These are phyloP conservation scores for Saccharomycopsis hybrid DNA, from an alignment of 1,139 yeast genomes.

Conservation along the genomic window DNA sequence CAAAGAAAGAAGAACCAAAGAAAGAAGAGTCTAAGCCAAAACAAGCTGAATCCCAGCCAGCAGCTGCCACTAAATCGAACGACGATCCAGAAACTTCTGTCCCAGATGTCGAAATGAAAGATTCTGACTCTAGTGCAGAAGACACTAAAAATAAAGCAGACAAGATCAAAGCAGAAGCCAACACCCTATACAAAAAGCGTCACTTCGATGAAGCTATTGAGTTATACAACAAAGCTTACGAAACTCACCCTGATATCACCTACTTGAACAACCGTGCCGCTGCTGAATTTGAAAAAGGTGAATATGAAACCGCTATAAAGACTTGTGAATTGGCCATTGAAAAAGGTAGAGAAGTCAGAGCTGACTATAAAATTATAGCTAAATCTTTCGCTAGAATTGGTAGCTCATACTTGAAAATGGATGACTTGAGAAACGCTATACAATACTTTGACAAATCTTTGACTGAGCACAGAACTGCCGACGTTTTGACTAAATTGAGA, in stretches of 20 bases:
- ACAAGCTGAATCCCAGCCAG: too few species aligned
- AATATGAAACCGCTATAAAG: constrained; percentile 72
- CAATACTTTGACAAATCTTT: constrained; percentile 81
- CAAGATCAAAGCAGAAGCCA: constrained; percentile 78
- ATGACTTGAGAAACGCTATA: constrained; percentile 66
- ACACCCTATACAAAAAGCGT: constrained; percentile 75
- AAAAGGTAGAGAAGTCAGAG: constrained; percentile 81
- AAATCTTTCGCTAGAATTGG: constrained; percentile 93
- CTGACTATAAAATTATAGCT: constrained; percentile 88
- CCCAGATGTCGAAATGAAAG: constrained; percentile 25
- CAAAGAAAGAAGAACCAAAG: constrained; percentile 2
- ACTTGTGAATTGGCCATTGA: constrained; percentile 83
- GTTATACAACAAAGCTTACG: constrained; percentile 83
- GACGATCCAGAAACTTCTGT: too few species aligned
- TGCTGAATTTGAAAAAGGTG: constrained; percentile 95
- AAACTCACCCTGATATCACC: constrained; percentile 74
- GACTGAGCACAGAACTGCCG: constrained; percentile 97
- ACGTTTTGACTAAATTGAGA: constrained; percentile 81
- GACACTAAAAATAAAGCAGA: constrained; percentile 57
- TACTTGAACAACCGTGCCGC: constrained; percentile 96
- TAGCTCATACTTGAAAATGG: constrained; percentile 68
- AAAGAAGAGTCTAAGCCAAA: constrained; percentile 2
- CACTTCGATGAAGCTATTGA: constrained; percentile 91
- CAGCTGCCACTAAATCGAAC: background rate
- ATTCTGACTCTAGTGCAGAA: too few species aligned